Evolutionary conservation across 192 early-diverging fungal genomes (phyloP), one percentile per base, ranked within the genome.

Genomic region (Phycomyces blakesleeanus): DNA sequence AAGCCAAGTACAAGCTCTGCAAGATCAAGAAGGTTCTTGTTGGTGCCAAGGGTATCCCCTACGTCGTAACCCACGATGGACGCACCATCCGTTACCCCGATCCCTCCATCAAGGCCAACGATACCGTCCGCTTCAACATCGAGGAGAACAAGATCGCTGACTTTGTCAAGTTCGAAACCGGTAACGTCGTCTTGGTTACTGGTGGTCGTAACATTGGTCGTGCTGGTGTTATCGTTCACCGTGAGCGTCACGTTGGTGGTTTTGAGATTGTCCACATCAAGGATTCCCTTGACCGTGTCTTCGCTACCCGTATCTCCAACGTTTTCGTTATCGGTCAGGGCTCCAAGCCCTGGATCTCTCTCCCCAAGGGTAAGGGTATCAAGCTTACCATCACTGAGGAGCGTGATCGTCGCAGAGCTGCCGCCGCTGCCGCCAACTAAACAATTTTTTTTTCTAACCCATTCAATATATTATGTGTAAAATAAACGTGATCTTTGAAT

Each of bases 81-180:
- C 94, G 97, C 75, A 99, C 97, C 73, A 84, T 98, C 79, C 96
- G 97, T 79, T 99, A 96, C 90, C 97, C 97, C 53, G 97, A 99
- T 87, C 97, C 97, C 63, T 67, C 89, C 80, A 89, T 99, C 85
- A 97, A 97, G 90, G 96, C 93, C 79, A 97, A 98, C 89, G 97
- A 99, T 85, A 94, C 94, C 39, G 81, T 99, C 82, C 95, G 94
- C 86, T 82, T 97, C 69, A 96, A 99, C 74, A 66, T 99, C 51
- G 96, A 93, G 77, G 85, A 83, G 57, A 85, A 86, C 79, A 99
- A 99, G 92, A 87, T 96, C 71, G 79, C 79, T 59, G 94, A 92
- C 67, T 91, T 87, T 74, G 77, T 97, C 85, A 97, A 97, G 86
- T 99, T 99, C 73, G 97, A 99, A 74, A 78, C 86, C 51, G 97